Conservation (phyloP, 2,329 filamentous ascomycete species). For the Neopestalotiopsis clavispora region DNA sequence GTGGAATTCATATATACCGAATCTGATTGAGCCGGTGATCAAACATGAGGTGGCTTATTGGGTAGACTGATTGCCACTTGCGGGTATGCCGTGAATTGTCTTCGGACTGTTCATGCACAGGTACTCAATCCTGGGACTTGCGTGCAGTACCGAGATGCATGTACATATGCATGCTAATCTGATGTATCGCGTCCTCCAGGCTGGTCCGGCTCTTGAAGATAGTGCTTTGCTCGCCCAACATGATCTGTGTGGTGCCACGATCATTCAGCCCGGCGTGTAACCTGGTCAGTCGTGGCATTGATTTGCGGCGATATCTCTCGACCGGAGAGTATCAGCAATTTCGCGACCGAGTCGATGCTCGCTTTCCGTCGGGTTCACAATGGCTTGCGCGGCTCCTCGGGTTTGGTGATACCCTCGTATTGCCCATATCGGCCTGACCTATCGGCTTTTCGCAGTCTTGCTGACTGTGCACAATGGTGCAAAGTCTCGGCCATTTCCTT, state of each 20-base stretch:
- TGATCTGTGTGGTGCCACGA: conserved; percentile 13
- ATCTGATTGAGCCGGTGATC: background rate
- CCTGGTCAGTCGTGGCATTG: background rate
- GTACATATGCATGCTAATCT: conserved; percentile 13
- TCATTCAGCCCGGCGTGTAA: conserved; percentile 2
- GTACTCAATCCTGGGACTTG: background rate
- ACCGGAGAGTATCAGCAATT: background rate
- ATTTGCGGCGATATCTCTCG: background rate
- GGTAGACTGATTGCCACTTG: background rate
- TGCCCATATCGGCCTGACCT: background rate
- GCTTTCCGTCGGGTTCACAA: conserved; percentile 1
- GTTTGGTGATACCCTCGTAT: conserved; percentile 8
- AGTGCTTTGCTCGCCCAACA: background rate
- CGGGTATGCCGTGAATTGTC: background rate
- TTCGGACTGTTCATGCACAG: background rate
- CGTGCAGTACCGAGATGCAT: conserved; percentile 12
- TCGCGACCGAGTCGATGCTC: background rate
- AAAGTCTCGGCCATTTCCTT: background rate
- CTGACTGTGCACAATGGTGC: background rate
- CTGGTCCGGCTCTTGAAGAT: background rate
- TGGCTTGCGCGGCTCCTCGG: background rate
- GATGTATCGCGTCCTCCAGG: background rate
- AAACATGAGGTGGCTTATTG: background rate
- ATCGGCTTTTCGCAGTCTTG: background rate
- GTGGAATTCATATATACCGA: background rate